Percentiles rank a stretch among this genome's conserved stretches.
Conservation (phyloP, 225 moss, liverwort and hornwort species). For the Straminergon stramineum region DNA sequence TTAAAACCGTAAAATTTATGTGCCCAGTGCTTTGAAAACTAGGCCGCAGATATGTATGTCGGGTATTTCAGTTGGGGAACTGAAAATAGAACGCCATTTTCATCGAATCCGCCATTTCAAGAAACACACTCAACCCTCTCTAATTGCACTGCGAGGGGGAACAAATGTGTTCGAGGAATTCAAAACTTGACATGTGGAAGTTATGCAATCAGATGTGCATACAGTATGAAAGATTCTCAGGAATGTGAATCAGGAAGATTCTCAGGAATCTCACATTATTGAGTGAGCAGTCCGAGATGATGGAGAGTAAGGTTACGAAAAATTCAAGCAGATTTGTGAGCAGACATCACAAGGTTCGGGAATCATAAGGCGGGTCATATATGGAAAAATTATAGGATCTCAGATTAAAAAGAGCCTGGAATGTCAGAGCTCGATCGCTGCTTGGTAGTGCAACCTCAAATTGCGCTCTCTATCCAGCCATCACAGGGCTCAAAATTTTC, state of each 20-base stretch:
- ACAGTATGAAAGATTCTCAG: not conserved
- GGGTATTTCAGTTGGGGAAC: not conserved
- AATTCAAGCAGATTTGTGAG: not conserved
- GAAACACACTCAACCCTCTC: not conserved
- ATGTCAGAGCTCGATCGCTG: not conserved
- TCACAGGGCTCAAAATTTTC: not conserved
- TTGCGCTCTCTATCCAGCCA: not conserved
- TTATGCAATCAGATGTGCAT: not conserved
- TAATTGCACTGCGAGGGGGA: not conserved
- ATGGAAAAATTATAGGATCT: not conserved
- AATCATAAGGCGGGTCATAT: not conserved
- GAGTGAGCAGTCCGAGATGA: not conserved
- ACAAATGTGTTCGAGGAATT: not conserved
- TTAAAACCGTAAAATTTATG: not conserved
- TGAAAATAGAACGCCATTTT: not conserved
- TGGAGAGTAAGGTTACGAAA: not conserved
- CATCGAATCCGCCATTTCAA: not conserved
- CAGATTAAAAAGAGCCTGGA: not conserved
- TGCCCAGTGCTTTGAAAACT: not conserved
- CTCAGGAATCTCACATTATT: not conserved
- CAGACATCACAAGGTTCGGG: not conserved
- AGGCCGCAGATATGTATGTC: no score
- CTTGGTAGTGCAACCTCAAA: not conserved
- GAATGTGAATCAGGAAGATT: no score
- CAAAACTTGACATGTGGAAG: not conserved